These are phyloP conservation scores for Candolleomyces efflorescens DNA, from an alignment of 768 basidiomycete species.

Conservation along the genomic window DNA sequence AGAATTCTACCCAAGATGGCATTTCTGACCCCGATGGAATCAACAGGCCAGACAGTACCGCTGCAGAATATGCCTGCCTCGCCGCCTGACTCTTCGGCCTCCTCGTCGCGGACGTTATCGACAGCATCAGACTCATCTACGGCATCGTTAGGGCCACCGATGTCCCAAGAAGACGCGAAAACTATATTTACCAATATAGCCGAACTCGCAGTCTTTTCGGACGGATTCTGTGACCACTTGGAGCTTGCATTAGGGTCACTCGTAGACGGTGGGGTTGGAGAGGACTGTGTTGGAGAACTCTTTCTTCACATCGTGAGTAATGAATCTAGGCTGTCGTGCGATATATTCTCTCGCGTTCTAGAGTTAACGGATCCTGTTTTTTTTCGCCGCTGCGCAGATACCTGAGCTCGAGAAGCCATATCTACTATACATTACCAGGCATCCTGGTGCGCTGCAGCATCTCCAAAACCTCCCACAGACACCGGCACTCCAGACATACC, in stretches of 20 bases:
- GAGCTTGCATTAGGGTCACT: constrained; percentile 62
- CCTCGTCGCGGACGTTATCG: constrained; percentile 47
- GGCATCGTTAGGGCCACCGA: constrained; percentile 44
- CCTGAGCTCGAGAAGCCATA: constrained; percentile 69
- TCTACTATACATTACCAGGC: constrained; percentile 77
- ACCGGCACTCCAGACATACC: constrained; percentile 60
- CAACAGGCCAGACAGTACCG: constrained; percentile 31
- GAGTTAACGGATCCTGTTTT: neutral
- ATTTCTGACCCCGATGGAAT: neutral
- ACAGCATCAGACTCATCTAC: constrained; percentile 47
- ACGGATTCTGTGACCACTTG: constrained; percentile 58
- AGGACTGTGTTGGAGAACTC: constrained; percentile 65
- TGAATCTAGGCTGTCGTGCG: constrained; percentile 8
- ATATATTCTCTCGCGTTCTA: constrained; percentile 1
- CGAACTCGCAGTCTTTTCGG: constrained; percentile 70
- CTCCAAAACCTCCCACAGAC: constrained; percentile 48
- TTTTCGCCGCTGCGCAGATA: constrained; percentile 37
- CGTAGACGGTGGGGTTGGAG: constrained; percentile 60
- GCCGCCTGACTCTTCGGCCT: constrained; percentile 46
- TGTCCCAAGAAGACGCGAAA: constrained; percentile 65
- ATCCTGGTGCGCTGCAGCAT: constrained; percentile 69
- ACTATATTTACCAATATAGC: constrained; percentile 75
- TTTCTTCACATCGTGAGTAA: constrained; percentile 67
- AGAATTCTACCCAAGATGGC: constrained; percentile 10
- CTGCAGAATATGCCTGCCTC: constrained; percentile 35